A percentile compares a stretch with the other conserved stretches of the same genome.
These are phyloP conservation scores for Paecilomyces niveus DNA, from an alignment of 2,329 filamentous ascomycete genomes.

Conservation along the genomic window DNA sequence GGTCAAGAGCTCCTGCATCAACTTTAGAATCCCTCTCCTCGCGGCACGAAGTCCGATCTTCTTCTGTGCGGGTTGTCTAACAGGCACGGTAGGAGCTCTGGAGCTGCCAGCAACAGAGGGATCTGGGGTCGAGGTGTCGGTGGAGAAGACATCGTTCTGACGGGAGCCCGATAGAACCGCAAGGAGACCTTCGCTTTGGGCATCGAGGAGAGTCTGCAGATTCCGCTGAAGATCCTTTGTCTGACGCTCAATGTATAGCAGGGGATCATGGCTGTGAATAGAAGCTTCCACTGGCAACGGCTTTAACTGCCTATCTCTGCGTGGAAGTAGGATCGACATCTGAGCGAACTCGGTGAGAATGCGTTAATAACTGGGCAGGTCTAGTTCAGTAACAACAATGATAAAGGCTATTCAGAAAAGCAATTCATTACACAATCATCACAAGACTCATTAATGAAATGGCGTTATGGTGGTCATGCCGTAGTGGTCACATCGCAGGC, in stretches of 20 bases:
- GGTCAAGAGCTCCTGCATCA: slow-evolving; percentile 49
- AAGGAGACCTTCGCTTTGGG: slow-evolving; percentile 52
- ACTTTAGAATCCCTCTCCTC: slow-evolving; percentile 49
- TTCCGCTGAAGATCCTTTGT: slow-evolving; percentile 50
- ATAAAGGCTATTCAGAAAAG: neutral
- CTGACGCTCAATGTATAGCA: slow-evolving; percentile 46
- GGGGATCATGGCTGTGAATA: slow-evolving; percentile 30
- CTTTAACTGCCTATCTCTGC: slow-evolving; percentile 15
- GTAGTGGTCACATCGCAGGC: neutral
- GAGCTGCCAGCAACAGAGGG: slow-evolving; percentile 20
- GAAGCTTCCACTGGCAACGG: slow-evolving; percentile 24
- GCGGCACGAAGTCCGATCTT: slow-evolving; percentile 48
- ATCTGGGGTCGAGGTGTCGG: slow-evolving; percentile 35
- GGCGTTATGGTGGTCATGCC: neutral
- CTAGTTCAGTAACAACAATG: neutral
- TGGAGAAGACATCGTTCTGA: slow-evolving; percentile 37
- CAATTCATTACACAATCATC: neutral
- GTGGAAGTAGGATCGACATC: slow-evolving; percentile 26
- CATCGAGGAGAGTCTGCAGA: slow-evolving; percentile 54
- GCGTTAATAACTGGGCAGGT: neutral
- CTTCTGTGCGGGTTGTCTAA: slow-evolving; percentile 32
- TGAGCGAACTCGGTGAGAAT: neutral
- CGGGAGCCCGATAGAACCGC: slow-evolving; percentile 37
- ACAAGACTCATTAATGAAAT: neutral
- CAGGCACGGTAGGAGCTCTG: slow-evolving; percentile 28